These are phyloP conservation scores for Penicillium samsonianum DNA, from an alignment of 495 filamentous ascomycete species.

Conservation along the genomic window DNA sequence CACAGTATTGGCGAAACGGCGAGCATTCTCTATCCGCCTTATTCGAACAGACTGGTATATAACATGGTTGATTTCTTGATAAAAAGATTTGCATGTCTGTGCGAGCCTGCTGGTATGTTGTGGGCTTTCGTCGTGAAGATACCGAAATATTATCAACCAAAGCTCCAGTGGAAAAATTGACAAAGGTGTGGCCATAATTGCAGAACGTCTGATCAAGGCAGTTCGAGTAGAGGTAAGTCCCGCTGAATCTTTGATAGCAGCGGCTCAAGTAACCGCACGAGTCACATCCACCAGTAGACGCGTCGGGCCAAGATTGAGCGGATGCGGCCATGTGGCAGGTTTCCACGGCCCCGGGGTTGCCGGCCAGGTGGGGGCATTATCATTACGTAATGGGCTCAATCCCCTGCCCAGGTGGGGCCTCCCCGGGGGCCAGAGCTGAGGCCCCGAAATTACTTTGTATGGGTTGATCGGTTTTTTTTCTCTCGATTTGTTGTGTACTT, in stretches of 20 bases:
- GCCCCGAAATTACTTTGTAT: too few species aligned
- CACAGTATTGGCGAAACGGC: neutral
- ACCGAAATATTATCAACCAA: neutral
- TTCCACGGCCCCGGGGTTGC: too few species aligned
- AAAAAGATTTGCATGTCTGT: neutral
- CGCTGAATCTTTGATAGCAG: neutral
- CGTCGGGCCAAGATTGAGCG: too few species aligned
- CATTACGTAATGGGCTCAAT: too few species aligned
- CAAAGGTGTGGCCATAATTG: neutral
- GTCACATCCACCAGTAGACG: too few species aligned
- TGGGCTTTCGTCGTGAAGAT: neutral
- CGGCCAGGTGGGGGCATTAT: too few species aligned
- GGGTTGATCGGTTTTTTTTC: neutral
- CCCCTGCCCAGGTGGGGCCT: too few species aligned
- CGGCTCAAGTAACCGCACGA: neutral
- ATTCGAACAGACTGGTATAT: neutral
- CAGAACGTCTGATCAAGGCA: neutral
- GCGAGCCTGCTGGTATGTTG: neutral
- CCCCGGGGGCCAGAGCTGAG: too few species aligned
- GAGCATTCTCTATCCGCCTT: neutral
- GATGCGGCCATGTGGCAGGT: too few species aligned
- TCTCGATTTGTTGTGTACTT: neutral
- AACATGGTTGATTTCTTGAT: neutral
- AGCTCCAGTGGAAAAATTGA: neutral
- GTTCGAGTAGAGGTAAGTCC: neutral